phyloP scores from a whole-genome alignment of 106 monocot genomes.

The Apostasia ramifera region DNA sequence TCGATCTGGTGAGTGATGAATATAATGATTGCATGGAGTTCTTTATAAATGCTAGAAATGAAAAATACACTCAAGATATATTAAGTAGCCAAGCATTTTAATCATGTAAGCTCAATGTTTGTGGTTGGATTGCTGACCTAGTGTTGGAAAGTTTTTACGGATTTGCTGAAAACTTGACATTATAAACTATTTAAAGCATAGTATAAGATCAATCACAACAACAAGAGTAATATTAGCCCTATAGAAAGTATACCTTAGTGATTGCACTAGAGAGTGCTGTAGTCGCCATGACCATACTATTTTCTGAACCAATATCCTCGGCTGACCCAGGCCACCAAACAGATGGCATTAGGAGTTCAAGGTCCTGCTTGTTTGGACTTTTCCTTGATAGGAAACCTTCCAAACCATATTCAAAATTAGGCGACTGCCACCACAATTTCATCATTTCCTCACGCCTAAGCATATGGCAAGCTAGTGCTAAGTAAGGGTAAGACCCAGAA shows the following conservation, averaged over 20 bases:
- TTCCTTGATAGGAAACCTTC: conserved; percentile 87
- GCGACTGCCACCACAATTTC: conserved; percentile 69
- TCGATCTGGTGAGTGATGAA: no score
- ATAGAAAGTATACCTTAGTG: conserved; percentile 41
- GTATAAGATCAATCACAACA: not conserved
- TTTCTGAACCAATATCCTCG: conserved; percentile 74
- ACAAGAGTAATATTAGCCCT: not conserved
- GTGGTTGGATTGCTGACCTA: no score
- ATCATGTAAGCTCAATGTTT: no score
- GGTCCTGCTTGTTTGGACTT: conserved; percentile 81
- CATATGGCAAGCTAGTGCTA: conserved; percentile 71
- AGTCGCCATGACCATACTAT: conserved; percentile 70
- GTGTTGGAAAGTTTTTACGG: no score
- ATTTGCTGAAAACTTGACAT: no score
- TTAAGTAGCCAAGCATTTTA: no score
- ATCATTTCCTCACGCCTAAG: conserved; percentile 63
- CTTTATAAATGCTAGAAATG: no score
- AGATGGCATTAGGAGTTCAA: conserved; percentile 70
- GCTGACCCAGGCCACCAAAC: conserved; percentile 94
- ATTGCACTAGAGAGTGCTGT: conserved; percentile 66
- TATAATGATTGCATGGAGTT: no score
- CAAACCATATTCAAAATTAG: conserved; percentile 58
- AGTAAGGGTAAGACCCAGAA: conserved; percentile 81
- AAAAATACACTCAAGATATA: no score
- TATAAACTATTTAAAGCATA: not conserved